Conservation (phyloP, 2,329 filamentous ascomycete species). For the Herpomyces periplanetae region DNA sequence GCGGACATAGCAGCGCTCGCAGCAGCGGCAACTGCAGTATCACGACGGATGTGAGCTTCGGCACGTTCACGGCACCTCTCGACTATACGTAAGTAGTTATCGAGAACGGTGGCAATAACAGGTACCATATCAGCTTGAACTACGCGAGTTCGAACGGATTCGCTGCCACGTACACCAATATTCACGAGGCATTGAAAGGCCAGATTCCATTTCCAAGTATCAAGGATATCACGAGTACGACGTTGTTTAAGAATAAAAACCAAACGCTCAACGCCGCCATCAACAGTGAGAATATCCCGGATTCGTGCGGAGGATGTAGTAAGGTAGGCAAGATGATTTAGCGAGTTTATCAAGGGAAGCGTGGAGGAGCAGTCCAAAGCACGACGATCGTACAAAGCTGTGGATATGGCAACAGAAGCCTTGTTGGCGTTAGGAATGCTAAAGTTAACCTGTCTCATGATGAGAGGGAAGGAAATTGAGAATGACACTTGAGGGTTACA, state of each 20-base stretch:
- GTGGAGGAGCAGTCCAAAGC: constrained; percentile 95
- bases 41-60: constrained; percentile 30
- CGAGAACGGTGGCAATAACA: constrained; percentile 83
- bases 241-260: constrained; percentile 95
- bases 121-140: constrained; percentile 98
- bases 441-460: constrained; percentile 97
- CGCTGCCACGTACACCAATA: constrained; percentile 79
- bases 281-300: constrained; percentile 82
- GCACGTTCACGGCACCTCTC: constrained; percentile 61
- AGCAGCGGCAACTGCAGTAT: constrained; percentile 10
- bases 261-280: constrained; percentile 82
- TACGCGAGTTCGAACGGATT: constrained; percentile 64
- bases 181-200: constrained; percentile 98
- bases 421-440: constrained; percentile 98
- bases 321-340: constrained; percentile 92
- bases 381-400: constrained; percentile 80
- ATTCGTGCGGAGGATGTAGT: constrained; percentile 92
- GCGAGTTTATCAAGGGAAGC: constrained; percentile 80
- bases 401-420: constrained; percentile 92
- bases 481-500: too few relatives aligned
- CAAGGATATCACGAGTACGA: constrained; percentile 90
- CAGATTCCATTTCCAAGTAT: constrained; percentile 99
- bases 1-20: too few relatives aligned
- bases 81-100: constrained; percentile 90
- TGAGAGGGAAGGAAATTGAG: too few relatives aligned